phyloP scores from a whole-genome alignment of 2,329 filamentous ascomycete genomes.

The Hypoxylon sp. region DNA sequence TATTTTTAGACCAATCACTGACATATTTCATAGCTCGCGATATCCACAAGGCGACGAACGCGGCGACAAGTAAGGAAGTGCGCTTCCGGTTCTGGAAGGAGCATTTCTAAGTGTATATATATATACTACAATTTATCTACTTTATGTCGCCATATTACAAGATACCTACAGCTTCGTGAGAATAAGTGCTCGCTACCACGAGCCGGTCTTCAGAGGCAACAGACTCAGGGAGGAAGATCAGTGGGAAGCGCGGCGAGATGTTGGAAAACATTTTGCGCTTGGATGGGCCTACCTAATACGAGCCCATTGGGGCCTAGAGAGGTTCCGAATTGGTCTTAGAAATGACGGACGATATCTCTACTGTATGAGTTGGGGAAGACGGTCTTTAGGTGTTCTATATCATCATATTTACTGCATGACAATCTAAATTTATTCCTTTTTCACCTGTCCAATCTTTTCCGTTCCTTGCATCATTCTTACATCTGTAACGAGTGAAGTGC shows the following conservation, averaged over 20 bases:
- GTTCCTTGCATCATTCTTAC: not conserved
- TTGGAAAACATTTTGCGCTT: conserved; percentile 17
- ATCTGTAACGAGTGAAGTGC: not conserved
- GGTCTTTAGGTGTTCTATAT: conserved; percentile 24
- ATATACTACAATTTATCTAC: conserved; percentile 24
- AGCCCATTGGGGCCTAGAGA: conserved; percentile 15
- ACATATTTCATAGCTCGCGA: conserved; percentile 71
- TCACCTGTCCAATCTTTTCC: conserved; percentile 1
- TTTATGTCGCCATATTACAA: conserved; percentile 18
- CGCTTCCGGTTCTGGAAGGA: conserved; percentile 99
- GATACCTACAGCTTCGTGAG: conserved; percentile 15
- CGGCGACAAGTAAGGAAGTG: conserved; percentile 78
- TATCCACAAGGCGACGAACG: conserved; percentile 83
- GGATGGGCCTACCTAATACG: conserved; percentile 20
- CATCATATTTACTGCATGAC: conserved; percentile 30
- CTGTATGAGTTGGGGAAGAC: conserved; percentile 27
- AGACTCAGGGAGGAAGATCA: conserved; percentile 10
- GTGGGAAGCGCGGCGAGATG: conserved; percentile 1
- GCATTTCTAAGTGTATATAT: conserved; percentile 67
- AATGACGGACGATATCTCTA: conserved; percentile 20
- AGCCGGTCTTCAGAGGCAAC: conserved; percentile 7
- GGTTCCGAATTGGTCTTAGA: conserved; percentile 19
- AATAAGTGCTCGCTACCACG: conserved; percentile 4
- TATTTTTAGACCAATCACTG: conserved; percentile 40
- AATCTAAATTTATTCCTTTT: conserved; percentile 31